phyloP scores from a whole-genome alignment of 2,329 filamentous ascomycete species.

The Exophiala spinifera region DNA sequence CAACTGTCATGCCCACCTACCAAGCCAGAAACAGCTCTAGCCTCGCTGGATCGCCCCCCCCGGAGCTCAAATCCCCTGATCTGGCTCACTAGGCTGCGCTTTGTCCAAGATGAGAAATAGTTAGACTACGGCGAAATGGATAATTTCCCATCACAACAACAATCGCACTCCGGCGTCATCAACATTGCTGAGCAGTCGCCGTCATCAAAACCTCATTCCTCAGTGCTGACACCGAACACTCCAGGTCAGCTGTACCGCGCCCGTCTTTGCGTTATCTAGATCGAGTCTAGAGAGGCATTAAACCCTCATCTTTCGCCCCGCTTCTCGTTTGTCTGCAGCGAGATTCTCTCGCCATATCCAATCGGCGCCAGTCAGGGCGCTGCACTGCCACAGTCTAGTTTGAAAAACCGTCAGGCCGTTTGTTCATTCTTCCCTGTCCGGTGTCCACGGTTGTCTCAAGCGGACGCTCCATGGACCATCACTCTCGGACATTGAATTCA shows the following conservation, averaged over 20 bases:
- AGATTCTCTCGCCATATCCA: conserved; percentile 7
- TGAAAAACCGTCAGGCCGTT: conserved; percentile 15
- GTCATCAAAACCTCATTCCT: no score
- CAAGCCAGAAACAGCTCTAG: no score
- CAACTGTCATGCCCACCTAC: no score
- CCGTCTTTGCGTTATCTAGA: no score
- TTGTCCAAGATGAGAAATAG: no score
- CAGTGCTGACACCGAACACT: not conserved
- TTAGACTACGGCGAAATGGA: no score
- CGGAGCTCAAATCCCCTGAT: no score
- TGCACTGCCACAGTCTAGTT: conserved; percentile 23
- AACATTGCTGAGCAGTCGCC: no score
- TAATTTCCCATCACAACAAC: no score
- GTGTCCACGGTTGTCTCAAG: not conserved
- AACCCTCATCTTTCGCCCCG: conserved; percentile 8
- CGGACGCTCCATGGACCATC: not conserved
- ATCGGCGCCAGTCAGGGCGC: conserved; percentile 14
- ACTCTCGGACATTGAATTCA: not conserved
- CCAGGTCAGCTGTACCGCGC: not conserved
- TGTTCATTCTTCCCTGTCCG: conserved; percentile 9
- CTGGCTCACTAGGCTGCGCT: no score
- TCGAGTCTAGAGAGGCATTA: not conserved
- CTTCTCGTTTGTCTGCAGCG: conserved; percentile 5
- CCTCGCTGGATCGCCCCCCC: no score
- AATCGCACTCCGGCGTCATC: no score